phyloP scores from a whole-genome alignment of 192 early-diverging fungal genomes.

The Coemansia erecta region DNA sequence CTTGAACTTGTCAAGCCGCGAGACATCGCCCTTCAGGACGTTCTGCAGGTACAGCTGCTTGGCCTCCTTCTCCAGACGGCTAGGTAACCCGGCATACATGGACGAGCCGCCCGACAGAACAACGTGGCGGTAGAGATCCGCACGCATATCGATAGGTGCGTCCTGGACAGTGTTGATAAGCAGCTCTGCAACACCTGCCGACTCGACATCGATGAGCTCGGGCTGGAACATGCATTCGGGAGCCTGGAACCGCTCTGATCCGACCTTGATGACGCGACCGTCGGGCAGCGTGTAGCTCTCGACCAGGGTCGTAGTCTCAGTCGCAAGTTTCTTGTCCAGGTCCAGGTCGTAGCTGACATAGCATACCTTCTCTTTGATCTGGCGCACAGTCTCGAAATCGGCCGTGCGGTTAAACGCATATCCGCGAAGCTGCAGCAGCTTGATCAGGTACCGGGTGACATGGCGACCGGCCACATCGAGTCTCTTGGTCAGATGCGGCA shows the following conservation, averaged over 20 bases:
- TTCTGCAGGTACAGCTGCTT: constrained; percentile 93
- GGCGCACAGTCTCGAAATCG: constrained; percentile 96
- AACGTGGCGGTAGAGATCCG: constrained; percentile 96
- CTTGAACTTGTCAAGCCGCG: constrained; percentile 89
- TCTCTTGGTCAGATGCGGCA: constrained; percentile 84
- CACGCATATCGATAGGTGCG: constrained; percentile 86
- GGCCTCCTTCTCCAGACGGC: constrained; percentile 96
- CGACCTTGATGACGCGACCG: constrained; percentile 97
- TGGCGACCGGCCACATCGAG: constrained; percentile 95
- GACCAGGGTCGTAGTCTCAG: constrained; percentile 95
- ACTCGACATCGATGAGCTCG: constrained; percentile 93
- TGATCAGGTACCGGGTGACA: constrained; percentile 96
- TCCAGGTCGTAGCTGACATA: constrained; percentile 97
- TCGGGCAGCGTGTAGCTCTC: constrained; percentile 97
- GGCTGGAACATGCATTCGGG: constrained; percentile 99
- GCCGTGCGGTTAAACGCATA: constrained; percentile 97
- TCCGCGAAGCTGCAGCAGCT: constrained; percentile 87
- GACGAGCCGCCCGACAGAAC: constrained; percentile 97
- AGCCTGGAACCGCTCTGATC: constrained; percentile 96
- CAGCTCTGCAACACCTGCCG: constrained; percentile 89
- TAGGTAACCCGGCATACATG: constrained; percentile 98
- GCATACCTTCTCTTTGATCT: constrained; percentile 98
- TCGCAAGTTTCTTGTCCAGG: constrained; percentile 90
- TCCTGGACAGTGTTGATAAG: constrained; percentile 90
- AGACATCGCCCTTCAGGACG: constrained; percentile 81